phyloP scores from a whole-genome alignment of 225 moss, liverwort and hornwort species.

The Polytrichum formosum region DNA sequence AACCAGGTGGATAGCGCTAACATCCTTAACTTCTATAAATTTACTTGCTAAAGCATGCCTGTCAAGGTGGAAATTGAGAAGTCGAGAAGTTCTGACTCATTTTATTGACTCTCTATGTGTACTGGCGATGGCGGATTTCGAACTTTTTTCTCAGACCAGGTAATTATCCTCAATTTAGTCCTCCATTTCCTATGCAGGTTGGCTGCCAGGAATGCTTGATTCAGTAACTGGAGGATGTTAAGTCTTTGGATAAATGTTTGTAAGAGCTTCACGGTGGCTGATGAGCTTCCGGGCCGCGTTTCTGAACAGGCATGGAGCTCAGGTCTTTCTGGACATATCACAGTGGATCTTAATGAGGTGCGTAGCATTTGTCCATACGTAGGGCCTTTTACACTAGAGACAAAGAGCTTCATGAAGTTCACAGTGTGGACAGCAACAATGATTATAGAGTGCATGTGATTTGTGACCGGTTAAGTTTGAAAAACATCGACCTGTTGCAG shows the following conservation, averaged over 20 bases:
- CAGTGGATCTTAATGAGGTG: slow-evolving; percentile 83
- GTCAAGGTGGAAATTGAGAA: not conserved
- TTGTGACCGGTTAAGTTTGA: no score
- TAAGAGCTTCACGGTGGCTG: not conserved
- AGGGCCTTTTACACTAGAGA: no score
- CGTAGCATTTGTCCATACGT: slow-evolving; percentile 1
- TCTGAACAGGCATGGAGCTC: slow-evolving; percentile 68
- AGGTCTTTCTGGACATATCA: slow-evolving; percentile 79
- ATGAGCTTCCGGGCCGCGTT: not conserved
- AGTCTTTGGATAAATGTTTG: no score
- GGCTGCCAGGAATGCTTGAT: no score
- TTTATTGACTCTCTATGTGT: slow-evolving; percentile 26
- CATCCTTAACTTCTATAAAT: no score
- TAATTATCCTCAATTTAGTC: slow-evolving; percentile 9
- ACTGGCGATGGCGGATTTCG: slow-evolving; percentile 28
- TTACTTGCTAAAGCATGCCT: no score
- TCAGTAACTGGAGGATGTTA: no score
- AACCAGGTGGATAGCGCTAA: no score
- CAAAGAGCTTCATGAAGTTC: no score
- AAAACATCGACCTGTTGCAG: no score
- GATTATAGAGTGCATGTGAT: no score
- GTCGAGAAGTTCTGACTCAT: slow-evolving; percentile 4
- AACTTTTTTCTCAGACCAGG: slow-evolving; percentile 42
- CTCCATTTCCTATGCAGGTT: not conserved
- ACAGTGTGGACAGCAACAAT: no score